These are phyloP conservation scores for Nissolia schottii DNA, from an alignment of 306 rosid genomes.

Conservation along the genomic window DNA sequence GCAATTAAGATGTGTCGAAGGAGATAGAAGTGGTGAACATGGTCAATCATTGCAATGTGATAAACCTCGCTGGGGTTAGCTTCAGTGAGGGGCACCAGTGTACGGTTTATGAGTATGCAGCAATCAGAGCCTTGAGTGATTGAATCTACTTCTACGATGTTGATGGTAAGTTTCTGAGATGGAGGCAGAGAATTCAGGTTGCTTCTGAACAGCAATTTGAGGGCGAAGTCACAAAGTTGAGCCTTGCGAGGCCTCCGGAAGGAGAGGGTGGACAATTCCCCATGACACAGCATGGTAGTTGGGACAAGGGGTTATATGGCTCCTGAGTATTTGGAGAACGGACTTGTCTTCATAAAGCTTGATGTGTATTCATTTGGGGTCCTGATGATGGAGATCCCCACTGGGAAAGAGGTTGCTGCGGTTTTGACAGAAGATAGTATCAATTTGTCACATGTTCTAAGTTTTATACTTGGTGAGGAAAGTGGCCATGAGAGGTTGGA, in stretches of 20 bases:
- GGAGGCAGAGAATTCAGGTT: conserved; percentile 70
- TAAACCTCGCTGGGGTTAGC: conserved; percentile 71
- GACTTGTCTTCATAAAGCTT: conserved; percentile 67
- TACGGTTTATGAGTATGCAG: conserved; percentile 73
- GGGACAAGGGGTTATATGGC: conserved; percentile 93
- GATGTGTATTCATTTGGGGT: conserved; percentile 85
- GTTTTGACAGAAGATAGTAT: conserved; percentile 35
- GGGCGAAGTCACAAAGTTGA: conserved; percentile 66
- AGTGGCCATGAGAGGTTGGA: conserved; percentile 39
- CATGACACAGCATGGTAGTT: conserved; percentile 69
- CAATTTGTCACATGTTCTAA: conserved; percentile 30
- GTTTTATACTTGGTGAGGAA: conserved; percentile 29
- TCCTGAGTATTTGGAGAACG: conserved; percentile 85
- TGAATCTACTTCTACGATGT: conserved; percentile 45
- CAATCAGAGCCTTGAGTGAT: conserved; percentile 66
- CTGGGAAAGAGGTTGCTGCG: conserved; percentile 65
- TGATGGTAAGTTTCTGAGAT: conserved; percentile 45
- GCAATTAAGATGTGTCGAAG: conserved; percentile 74
- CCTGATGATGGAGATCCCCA: conserved; percentile 58
- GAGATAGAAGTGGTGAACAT: conserved; percentile 63
- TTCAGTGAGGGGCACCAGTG: conserved; percentile 72
- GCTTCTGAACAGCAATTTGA: conserved; percentile 55
- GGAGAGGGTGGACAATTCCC: conserved; percentile 48
- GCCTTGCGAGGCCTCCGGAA: conserved; percentile 55
- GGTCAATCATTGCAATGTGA: conserved; percentile 71